Base-by-base conservation (phyloP, 2,329 filamentous ascomycete genomes). In the Helotiales sp. region DNA sequence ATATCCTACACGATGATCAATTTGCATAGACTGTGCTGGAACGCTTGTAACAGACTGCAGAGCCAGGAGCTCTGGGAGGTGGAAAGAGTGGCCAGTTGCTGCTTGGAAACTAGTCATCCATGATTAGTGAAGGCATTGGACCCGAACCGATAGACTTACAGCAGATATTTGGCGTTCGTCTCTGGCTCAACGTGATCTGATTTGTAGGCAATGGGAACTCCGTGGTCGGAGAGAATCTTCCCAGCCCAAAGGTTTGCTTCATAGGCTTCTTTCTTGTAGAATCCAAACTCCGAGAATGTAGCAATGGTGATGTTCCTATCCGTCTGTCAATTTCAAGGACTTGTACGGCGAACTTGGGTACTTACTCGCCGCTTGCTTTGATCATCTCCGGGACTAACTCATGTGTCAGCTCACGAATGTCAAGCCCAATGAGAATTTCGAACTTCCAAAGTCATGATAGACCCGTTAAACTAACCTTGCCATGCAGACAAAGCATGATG, bases 21-120 rank as follows among this genome's bases (percentile, higher is more conserved):
- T 75, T 37, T 81, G 79, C 1, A 84, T 72, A 2, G 81, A 79
- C 11, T 76, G 78, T 4, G 83, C 82, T 3, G 83, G 82, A 1
- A 82, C 76, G 3, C 81, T 83, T 0, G 82, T 84, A 6, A 84
- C 79, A 3, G 81, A 78, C 61, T 80, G 78, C 15, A 84, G 67
- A 20, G 82, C 80, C 45, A 79, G 78, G 24, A 80, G 75, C 47
- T 77, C 78, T 0, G 80, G 75, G 6, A 83, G 75, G 28, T 79
- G 76, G 66, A 82, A 84, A 1, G 81, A 78, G 64, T 82, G 78
- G 0, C 74, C 81, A 4, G 79, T 76, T 20, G 79, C 80, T 7
- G 80, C 78, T 73, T 82, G 80, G 57, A 76, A 77, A 30, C 76
- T 78, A 28, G 47, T 5, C 34, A 1, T 20, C 15, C 28, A 5